Conservation (phyloP, 169 alveolate genomes). For the Sarcocystis neurona region DNA sequence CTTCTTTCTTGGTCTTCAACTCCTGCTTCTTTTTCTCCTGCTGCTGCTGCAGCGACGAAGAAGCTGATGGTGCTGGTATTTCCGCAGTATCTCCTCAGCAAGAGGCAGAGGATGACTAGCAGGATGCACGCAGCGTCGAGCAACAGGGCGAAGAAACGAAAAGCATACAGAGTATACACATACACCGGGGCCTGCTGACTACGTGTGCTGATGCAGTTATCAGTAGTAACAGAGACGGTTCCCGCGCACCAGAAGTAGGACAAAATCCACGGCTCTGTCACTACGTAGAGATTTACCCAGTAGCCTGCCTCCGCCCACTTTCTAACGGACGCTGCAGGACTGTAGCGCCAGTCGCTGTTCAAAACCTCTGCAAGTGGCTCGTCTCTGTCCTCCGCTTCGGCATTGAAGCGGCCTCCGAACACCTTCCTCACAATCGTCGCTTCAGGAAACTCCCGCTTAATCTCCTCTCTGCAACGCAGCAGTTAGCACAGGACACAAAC, state of each 20-base stretch:
- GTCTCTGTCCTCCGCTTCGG: conserved; percentile 11
- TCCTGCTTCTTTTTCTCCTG: too few relatives aligned
- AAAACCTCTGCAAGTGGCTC: neutral
- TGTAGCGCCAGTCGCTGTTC: neutral
- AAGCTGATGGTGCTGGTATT: too few relatives aligned
- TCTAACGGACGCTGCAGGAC: neutral
- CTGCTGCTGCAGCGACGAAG: too few relatives aligned
- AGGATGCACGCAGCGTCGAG: too few relatives aligned
- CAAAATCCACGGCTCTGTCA: conserved; percentile 13
- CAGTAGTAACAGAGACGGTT: neutral
- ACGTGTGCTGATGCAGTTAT: neutral
- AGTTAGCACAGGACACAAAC: neutral
- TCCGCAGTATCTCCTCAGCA: too few relatives aligned
- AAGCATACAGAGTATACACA: neutral
- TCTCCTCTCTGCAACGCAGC: neutral
- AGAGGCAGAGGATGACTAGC: too few relatives aligned
- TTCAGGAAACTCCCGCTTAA: conserved; percentile 12
- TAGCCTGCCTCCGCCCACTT: neutral
- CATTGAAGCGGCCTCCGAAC: neutral
- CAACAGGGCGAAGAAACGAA: too few relatives aligned
- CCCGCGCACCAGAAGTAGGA: conserved; percentile 40
- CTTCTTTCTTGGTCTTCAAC: too few relatives aligned
- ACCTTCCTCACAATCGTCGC: neutral
- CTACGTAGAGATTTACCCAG: conserved; percentile 28
- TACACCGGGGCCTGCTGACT: conserved; percentile 12